Conservation (phyloP, 2,329 filamentous ascomycete species). For the Apiospora arundinis region DNA sequence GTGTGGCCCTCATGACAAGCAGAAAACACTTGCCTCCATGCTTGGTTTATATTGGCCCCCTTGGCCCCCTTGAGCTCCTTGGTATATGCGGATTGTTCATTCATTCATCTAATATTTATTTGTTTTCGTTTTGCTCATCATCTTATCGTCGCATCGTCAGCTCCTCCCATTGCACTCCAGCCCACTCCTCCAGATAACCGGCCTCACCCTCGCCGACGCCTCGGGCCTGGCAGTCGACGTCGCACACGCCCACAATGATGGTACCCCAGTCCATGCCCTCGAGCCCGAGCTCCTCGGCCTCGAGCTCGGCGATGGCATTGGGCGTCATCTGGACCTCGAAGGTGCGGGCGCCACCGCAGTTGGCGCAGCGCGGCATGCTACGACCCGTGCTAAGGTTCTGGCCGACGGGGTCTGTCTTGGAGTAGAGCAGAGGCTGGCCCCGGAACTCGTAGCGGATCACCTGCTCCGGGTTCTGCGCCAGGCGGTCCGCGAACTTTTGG, state of each 20-base stretch:
- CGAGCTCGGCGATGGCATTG: constrained; percentile 86
- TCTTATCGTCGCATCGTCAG: constrained; percentile 43
- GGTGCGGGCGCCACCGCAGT: constrained; percentile 75
- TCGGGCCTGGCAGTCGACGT: constrained; percentile 73
- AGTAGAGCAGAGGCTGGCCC: constrained; percentile 80
- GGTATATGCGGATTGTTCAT: neutral
- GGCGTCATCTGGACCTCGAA: constrained; percentile 95
- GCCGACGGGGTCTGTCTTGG: constrained; percentile 76
- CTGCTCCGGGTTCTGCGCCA: constrained; percentile 83
- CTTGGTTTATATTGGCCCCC: neutral
- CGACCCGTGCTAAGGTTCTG: constrained; percentile 55
- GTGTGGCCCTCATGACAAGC: neutral
- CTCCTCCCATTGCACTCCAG: constrained; percentile 98
- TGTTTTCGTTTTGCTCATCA: neutral
- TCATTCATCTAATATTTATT: neutral
- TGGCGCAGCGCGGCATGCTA: constrained; percentile 74
- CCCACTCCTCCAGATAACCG: constrained; percentile 93
- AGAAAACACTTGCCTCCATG: neutral
- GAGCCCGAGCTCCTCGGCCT: constrained; percentile 73
- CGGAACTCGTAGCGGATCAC: constrained; percentile 81
- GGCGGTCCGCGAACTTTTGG: constrained; percentile 79
- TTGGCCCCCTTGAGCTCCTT: neutral
- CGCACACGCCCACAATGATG: constrained; percentile 85
- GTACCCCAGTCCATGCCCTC: constrained; percentile 99
- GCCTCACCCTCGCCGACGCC: constrained; percentile 66